Base-by-base conservation (phyloP, 169 alveolate genomes). In the Plasmodium vivax region DNA sequence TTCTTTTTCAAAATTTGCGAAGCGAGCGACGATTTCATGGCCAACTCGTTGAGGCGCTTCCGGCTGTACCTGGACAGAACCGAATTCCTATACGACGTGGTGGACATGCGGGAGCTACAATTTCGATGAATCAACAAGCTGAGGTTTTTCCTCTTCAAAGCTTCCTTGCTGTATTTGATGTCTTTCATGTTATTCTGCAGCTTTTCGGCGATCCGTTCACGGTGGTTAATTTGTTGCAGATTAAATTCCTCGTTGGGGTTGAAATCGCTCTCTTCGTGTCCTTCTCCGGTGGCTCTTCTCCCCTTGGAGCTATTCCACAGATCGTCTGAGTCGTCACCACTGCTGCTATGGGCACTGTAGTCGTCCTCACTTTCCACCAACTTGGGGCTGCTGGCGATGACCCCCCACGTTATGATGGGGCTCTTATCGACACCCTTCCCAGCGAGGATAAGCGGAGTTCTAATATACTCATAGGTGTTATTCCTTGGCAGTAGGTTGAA, bases 371-470 rank as follows among this genome's bases (percentile, higher is more conserved):
- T 36, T 12, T 74, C 32, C 38, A 85, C 14, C 36, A 85, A 19
- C 10, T 34, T 85, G 16, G 93, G 93, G 41, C 85, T 85, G 62
- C 32, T 74, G 2, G 80, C 58, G 51, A 95, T 87, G 19, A 84
- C 79, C 1, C 96, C 96, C 96, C 96, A 95, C 27, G 96, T 95
- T 36, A 95, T 82, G 2, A 95, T 92, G 1, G 96, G 96, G 23
- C 80, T 93, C 56, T 81, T 62, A 72, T 95, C 96, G 36, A 90
- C 56, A 9, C 94, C 96, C 34, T 95, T 88, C 32, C 96, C 96
- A 0, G 96, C 96, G 19, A 81, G 72, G 51, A 85, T 95, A 16
- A 93, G 30, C 23, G 97, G 97, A 32, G 97, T 96, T 1, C 84
- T 47, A 16, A 96, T 96, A 75, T 93, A 96, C 75, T 94, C 94